A percentile compares a stretch with the other conserved stretches of the same genome.
Evolutionary conservation across 2,329 filamentous ascomycete species (phyloP).

Genomic region (Penicillium sp.): DNA sequence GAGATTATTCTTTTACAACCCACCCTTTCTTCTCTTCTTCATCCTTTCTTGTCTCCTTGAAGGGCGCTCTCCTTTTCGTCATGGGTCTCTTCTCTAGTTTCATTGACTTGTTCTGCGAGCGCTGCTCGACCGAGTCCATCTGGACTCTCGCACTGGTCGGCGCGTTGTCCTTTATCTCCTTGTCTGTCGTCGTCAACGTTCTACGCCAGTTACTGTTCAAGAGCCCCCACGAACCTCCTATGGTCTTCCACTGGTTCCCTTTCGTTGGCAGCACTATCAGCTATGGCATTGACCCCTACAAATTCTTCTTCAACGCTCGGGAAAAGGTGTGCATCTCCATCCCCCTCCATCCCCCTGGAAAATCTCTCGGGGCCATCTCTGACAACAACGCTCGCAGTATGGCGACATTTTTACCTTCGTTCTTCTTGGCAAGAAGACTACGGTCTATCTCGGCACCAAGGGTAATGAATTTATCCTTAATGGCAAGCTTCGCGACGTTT

Average conservation of each 20-base stretch:
- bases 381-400: constrained; percentile 54
- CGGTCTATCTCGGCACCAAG: constrained; percentile 74
- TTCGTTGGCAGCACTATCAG: constrained; percentile 86
- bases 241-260: constrained; percentile 65
- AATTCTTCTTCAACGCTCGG: constrained; percentile 63
- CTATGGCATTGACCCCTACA: constrained; percentile 82
- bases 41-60: not conserved
- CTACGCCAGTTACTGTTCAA: constrained; percentile 74
- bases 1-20: constrained; percentile 23
- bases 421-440: constrained; percentile 83
- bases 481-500: constrained; percentile 84
- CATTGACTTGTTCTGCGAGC: constrained; percentile 45
- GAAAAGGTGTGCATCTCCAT: constrained; percentile 62
- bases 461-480: constrained; percentile 92
- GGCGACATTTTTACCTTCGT: constrained; percentile 89
- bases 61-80: constrained; percentile 3
- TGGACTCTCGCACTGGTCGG: constrained; percentile 47
- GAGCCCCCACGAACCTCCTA: constrained; percentile 73
- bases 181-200: constrained; percentile 73
- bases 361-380: not conserved
- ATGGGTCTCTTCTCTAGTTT: constrained; percentile 55
- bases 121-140: constrained; percentile 47
- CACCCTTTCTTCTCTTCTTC: constrained; percentile 7
- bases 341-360: not conserved
- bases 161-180: constrained; percentile 48